These are phyloP conservation scores for Chaetomium tenue DNA, from an alignment of 495 filamentous ascomycete genomes.

Conservation along the genomic window DNA sequence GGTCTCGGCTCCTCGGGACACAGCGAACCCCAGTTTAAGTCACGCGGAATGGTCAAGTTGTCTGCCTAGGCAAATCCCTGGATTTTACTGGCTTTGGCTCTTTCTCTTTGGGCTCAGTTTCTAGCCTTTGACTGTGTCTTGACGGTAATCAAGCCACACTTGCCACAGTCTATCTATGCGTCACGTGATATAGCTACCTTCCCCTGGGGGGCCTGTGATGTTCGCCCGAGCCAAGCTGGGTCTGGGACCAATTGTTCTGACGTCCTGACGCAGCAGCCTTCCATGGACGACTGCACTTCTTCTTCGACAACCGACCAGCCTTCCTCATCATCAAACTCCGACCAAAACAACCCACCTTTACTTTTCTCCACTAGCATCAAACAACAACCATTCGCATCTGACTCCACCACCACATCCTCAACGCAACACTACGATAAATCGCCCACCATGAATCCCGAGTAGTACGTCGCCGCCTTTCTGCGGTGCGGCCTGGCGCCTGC, in stretches of 20 bases:
- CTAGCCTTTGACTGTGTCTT: neutral
- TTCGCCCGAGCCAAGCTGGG: constrained; percentile 21
- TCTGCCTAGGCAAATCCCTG: too few relatives aligned
- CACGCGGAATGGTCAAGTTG: neutral
- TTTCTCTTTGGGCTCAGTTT: neutral
- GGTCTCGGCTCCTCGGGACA: constrained; percentile 4
- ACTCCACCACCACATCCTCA: constrained; percentile 3
- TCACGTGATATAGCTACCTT: constrained; percentile 19
- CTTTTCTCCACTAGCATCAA: constrained; percentile 25
- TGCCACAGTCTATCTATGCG: constrained; percentile 9
- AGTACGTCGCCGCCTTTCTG: constrained; percentile 57
- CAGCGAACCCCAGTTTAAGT: neutral
- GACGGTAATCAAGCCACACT: constrained; percentile 2
- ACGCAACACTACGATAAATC: constrained; percentile 7
- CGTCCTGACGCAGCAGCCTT: constrained; percentile 40
- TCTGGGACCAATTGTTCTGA: constrained; percentile 29
- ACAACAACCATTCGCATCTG: constrained; percentile 3
- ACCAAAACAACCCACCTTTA: neutral
- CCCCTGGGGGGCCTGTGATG: constrained; percentile 19
- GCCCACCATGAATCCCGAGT: constrained; percentile 90
- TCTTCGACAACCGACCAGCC: constrained; percentile 28
- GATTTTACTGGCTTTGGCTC: neutral
- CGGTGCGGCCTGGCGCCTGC: constrained; percentile 22
- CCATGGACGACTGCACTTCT: constrained; percentile 19
- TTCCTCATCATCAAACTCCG: constrained; percentile 33